Percentiles rank a stretch among this genome's conserved stretches.
Evolutionary conservation across 441 rosid species (phyloP).

Genomic region (Lepidium campestre): DNA sequence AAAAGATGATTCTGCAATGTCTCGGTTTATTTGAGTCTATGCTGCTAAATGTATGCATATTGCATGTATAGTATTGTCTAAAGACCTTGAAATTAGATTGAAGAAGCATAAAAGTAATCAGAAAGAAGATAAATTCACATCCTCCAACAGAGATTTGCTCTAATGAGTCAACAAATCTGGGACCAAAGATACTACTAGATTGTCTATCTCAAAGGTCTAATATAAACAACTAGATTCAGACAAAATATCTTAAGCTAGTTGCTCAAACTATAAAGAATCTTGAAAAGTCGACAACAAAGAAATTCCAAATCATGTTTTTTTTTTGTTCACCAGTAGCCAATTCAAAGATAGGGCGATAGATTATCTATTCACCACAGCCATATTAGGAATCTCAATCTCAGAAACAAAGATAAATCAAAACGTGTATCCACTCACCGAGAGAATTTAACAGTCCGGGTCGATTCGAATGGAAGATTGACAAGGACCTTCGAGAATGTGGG

Average conservation of each 20-base stretch:
- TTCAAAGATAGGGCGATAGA: not conserved
- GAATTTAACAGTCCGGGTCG: not conserved
- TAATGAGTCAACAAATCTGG: not conserved
- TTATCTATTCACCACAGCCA: not conserved
- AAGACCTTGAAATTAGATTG: not conserved
- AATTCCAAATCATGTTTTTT: not conserved
- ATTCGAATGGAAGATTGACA: not conserved
- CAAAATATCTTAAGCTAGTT: not conserved
- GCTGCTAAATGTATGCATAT: not conserved
- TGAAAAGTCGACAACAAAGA: not conserved
- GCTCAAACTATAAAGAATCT: not conserved
- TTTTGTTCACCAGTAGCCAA: not conserved
- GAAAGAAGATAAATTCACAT: not conserved
- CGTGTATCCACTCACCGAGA: not conserved
- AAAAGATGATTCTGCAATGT: not conserved
- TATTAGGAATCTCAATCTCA: not conserved
- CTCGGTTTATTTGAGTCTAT: not conserved
- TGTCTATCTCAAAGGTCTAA: not conserved
- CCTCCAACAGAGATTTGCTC: not conserved
- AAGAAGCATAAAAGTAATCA: not conserved
- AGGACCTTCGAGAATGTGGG: not conserved
- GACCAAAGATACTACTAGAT: not conserved
- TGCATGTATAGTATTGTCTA: not conserved
- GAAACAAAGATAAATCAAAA: not conserved
- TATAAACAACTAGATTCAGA: not conserved